Conservation (phyloP, 2,329 filamentous ascomycete genomes). For the Talaromyces sp. region DNA sequence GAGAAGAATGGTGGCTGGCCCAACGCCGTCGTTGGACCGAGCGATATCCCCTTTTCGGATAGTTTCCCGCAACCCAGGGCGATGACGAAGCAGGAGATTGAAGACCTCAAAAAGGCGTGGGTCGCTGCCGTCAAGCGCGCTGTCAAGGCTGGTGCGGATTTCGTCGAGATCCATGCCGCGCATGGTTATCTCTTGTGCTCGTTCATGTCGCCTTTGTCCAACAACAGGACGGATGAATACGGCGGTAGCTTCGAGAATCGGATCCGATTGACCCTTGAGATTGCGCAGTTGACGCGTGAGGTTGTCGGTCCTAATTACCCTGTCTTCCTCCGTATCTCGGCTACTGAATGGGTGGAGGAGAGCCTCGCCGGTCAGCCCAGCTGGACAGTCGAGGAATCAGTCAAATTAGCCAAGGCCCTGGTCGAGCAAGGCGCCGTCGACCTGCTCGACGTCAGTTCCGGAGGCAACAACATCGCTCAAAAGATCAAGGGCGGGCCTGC, state of each 20-base stretch:
- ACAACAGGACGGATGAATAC: slow-evolving; percentile 60
- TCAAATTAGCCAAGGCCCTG: slow-evolving; percentile 62
- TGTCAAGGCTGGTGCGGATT: slow-evolving; percentile 68
- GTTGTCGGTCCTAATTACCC: slow-evolving; percentile 66
- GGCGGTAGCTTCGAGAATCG: slow-evolving; percentile 60
- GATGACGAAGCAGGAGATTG: slow-evolving; percentile 66
- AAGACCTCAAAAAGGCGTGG: slow-evolving; percentile 60
- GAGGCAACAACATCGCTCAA: slow-evolving; percentile 60
- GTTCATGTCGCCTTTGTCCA: slow-evolving; percentile 68
- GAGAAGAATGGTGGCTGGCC: slow-evolving; percentile 54
- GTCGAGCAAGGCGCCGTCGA: slow-evolving; percentile 68
- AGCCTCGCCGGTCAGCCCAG: slow-evolving; percentile 53
- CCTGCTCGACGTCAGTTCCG: slow-evolving; percentile 75
- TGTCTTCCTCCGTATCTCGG: slow-evolving; percentile 68
- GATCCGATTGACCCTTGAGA: slow-evolving; percentile 62
- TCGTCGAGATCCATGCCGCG: slow-evolving; percentile 75
- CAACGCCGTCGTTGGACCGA: slow-evolving; percentile 54
- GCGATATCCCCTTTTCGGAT: slow-evolving; percentile 59
- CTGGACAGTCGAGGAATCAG: slow-evolving; percentile 65
- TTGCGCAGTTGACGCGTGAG: slow-evolving; percentile 59
- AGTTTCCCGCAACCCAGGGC: slow-evolving; percentile 61
- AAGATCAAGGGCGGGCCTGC: slow-evolving; percentile 51
- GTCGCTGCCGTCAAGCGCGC: slow-evolving; percentile 57
- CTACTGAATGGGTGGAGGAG: slow-evolving; percentile 70
- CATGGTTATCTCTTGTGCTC: slow-evolving; percentile 72